These are phyloP conservation scores for Lunasporangiospora selenospora DNA, from an alignment of 192 early-diverging fungal species.

Conservation along the genomic window DNA sequence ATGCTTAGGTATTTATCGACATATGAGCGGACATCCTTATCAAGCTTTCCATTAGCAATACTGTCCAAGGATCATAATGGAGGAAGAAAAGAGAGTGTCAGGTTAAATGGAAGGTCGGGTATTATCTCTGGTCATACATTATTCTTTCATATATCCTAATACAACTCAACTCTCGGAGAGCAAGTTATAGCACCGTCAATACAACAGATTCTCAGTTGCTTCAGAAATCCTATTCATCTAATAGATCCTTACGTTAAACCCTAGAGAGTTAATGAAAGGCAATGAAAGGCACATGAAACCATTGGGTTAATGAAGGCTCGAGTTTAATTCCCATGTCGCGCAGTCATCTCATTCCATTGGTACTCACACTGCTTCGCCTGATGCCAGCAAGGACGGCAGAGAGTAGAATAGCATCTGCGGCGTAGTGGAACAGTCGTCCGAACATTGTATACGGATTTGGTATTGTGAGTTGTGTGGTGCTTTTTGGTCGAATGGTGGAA, in stretches of 20 bases:
- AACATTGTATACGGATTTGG: no score
- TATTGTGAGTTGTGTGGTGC: no score
- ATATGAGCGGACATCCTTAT: constrained; percentile 51
- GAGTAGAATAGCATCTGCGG: constrained; percentile 59
- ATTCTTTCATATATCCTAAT: not conserved
- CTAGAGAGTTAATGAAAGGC: constrained; percentile 13
- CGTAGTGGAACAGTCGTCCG: constrained; percentile 53
- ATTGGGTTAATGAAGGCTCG: constrained; percentile 17
- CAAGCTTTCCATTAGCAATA: constrained; percentile 52
- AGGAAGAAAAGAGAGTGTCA: constrained; percentile 5
- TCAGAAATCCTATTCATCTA: no score
- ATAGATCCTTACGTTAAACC: constrained; percentile 32
- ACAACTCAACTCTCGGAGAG: not conserved
- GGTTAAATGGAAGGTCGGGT: not conserved
- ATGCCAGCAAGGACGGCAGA: constrained; percentile 59
- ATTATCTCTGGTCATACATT: not conserved
- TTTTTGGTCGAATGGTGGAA: no score
- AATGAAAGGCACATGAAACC: not conserved
- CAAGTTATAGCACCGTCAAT: not conserved
- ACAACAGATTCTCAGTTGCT: no score
- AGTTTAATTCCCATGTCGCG: not conserved
- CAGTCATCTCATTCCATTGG: not conserved
- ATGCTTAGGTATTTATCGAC: constrained; percentile 56
- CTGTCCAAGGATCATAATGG: no score
- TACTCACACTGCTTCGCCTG: constrained; percentile 55